phyloP scores from a whole-genome alignment of 2,329 filamentous ascomycete genomes.

The Beauveria medogensis region DNA sequence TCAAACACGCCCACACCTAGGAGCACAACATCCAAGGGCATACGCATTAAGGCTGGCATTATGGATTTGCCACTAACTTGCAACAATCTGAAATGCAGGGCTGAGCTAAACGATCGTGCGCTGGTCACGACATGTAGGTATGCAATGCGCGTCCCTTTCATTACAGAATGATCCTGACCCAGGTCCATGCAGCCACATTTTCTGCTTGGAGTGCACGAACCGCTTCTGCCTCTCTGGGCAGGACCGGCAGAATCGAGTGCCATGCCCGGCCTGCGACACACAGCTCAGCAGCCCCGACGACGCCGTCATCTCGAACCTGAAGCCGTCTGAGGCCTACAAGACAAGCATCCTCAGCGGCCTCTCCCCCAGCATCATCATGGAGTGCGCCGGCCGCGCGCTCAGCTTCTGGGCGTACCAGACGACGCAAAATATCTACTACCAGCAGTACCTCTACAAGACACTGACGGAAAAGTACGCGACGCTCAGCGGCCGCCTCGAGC shows the following conservation, averaged over 20 bases:
- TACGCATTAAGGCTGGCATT: neutral
- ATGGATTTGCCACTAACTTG: constrained; percentile 75
- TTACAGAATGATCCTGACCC: neutral
- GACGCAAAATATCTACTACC: constrained; percentile 73
- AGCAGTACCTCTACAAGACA: constrained; percentile 64
- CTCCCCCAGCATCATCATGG: constrained; percentile 73
- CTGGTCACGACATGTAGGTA: constrained; percentile 87
- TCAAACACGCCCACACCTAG: neutral
- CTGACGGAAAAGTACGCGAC: constrained; percentile 63
- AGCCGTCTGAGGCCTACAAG: constrained; percentile 83
- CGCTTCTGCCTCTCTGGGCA: constrained; percentile 49
- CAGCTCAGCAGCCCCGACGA: constrained; percentile 65
- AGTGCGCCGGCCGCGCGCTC: constrained; percentile 72
- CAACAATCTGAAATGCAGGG: constrained; percentile 71
- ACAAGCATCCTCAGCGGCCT: constrained; percentile 77
- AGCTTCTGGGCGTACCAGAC: constrained; percentile 84
- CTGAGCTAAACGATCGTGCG: constrained; percentile 59
- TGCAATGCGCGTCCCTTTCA: neutral
- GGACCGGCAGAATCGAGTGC: constrained; percentile 26
- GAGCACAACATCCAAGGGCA: neutral
- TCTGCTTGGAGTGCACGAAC: constrained; percentile 69
- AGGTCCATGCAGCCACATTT: constrained; percentile 59
- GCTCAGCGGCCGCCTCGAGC: constrained; percentile 61
- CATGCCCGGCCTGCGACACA: constrained; percentile 70
- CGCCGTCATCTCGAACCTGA: constrained; percentile 61